phyloP scores from a whole-genome alignment of 2,329 filamentous ascomycete genomes.

The Botrytis aclada region DNA sequence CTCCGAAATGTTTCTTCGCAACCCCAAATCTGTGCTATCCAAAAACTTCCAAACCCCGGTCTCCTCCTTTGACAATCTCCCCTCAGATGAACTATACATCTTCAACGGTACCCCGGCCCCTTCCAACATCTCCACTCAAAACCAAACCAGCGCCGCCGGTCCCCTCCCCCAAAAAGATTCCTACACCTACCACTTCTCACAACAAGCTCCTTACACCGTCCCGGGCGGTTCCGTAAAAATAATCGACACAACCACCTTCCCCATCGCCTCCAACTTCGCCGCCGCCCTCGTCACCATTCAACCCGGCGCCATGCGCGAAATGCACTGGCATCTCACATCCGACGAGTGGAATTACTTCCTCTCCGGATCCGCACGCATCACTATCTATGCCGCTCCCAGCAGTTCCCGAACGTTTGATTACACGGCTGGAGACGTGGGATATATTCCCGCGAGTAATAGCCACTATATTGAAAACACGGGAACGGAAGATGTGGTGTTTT shows the following conservation, averaged over 20 bases:
- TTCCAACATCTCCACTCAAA: slow-evolving; percentile 45
- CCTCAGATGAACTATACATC: slow-evolving; percentile 49
- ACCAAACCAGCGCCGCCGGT: slow-evolving; percentile 45
- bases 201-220: slow-evolving; percentile 43
- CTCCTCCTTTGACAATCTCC: slow-evolving; percentile 47
- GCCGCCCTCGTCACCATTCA: slow-evolving; percentile 55
- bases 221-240: slow-evolving; percentile 60
- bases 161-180: slow-evolving; percentile 38
- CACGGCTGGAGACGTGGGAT: slow-evolving; percentile 48
- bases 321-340: slow-evolving; percentile 57
- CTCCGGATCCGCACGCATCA: slow-evolving; percentile 18
- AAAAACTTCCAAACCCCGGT: slow-evolving; percentile 52
- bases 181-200: slow-evolving; percentile 52
- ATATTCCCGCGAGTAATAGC: slow-evolving; percentile 52
- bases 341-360: slow-evolving; percentile 21
- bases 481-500: slow-evolving; percentile 53
- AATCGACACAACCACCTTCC: slow-evolving; percentile 55
- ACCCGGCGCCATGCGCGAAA: slow-evolving; percentile 61
- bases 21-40: slow-evolving; percentile 47
- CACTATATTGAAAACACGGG: slow-evolving; percentile 63
- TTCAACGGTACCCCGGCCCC: slow-evolving; percentile 51
- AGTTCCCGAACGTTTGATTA: slow-evolving; percentile 48
- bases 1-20: slow-evolving; percentile 34
- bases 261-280: slow-evolving; percentile 53
- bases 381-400: slow-evolving; percentile 15